Evolutionary conservation across 2,329 filamentous ascomycete species (phyloP).

Genomic region (Zymoseptoria tritici): DNA sequence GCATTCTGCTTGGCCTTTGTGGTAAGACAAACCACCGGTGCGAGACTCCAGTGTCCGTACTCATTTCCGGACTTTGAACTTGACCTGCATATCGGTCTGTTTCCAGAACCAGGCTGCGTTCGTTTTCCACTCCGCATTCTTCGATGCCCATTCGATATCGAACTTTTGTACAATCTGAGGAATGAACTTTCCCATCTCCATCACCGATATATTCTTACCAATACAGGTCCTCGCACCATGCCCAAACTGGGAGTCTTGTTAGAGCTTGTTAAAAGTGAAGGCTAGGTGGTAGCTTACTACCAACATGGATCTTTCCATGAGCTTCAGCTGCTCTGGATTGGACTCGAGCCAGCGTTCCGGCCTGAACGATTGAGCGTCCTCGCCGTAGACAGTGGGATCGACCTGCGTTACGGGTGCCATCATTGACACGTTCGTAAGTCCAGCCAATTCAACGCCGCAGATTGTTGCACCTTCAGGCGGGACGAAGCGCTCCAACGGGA

Average conservation of each 20-base stretch:
- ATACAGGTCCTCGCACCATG: constrained; percentile 30
- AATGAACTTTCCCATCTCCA: constrained; percentile 26
- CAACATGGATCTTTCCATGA: constrained; percentile 28
- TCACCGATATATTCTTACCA: constrained; percentile 24
- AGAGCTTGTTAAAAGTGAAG: no score
- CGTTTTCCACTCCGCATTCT: constrained; percentile 1
- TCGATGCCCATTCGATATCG: constrained; percentile 5
- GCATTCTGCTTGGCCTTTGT: no score
- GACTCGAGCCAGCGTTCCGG: constrained; percentile 16
- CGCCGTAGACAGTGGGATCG: constrained; percentile 21
- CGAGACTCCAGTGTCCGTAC: no score
- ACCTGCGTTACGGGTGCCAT: constrained; percentile 1
- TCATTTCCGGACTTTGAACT: not conserved
- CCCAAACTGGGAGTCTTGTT: constrained; percentile 15
- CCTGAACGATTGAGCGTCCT: constrained; percentile 11
- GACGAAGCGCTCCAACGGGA: constrained; percentile 6
- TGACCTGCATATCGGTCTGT: constrained; percentile 3
- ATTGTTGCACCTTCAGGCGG: constrained; percentile 2
- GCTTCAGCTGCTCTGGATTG: constrained; percentile 44
- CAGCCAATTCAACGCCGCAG: not conserved
- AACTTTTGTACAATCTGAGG: constrained; percentile 23
- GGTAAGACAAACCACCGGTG: no score
- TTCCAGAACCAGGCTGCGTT: constrained; percentile 6
- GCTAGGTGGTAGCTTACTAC: no score
- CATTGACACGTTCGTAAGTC: constrained; percentile 1